phyloP scores from a whole-genome alignment of 2,329 filamentous ascomycete species.

The Colletotrichum sublineola region DNA sequence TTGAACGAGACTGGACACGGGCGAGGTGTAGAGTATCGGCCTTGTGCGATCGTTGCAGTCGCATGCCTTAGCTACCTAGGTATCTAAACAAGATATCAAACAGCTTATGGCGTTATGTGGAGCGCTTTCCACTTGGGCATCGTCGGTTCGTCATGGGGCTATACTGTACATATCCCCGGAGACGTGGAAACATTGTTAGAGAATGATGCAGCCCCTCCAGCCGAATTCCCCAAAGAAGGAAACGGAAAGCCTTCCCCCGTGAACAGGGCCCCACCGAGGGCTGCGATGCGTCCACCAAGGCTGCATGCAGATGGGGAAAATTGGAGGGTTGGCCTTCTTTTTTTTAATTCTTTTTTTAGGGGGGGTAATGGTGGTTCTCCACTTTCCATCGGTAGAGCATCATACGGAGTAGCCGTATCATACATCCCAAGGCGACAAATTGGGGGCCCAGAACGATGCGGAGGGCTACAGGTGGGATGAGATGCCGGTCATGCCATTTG shows the following conservation, averaged over 20 bases:
- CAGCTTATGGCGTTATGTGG: neutral
- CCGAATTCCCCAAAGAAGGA: conserved; percentile 9
- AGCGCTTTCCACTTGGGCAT: neutral
- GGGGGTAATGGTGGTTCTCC: conserved; percentile 27
- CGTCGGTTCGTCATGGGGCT: conserved; percentile 21
- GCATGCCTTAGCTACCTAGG: no score
- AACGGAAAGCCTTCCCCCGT: conserved; percentile 32
- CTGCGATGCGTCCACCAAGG: neutral
- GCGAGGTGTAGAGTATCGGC: no score
- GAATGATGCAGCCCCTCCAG: conserved; percentile 2
- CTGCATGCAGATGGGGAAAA: neutral
- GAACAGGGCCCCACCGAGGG: conserved; percentile 26
- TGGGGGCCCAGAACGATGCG: no score
- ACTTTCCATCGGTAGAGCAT: conserved; percentile 13
- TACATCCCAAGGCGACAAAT: no score
- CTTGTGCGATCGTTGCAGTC: no score
- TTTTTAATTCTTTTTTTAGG: conserved; percentile 19
- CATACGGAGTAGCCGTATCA: no score
- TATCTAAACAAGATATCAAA: neutral
- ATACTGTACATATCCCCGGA: neutral
- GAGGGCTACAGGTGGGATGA: no score
- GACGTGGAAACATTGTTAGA: conserved; percentile 1
- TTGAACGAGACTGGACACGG: no score
- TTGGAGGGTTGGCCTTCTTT: neutral
- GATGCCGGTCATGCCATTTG: no score